Base-by-base conservation (phyloP, 2,329 filamentous ascomycete species). In the Ascochyta clinopodiicola region DNA sequence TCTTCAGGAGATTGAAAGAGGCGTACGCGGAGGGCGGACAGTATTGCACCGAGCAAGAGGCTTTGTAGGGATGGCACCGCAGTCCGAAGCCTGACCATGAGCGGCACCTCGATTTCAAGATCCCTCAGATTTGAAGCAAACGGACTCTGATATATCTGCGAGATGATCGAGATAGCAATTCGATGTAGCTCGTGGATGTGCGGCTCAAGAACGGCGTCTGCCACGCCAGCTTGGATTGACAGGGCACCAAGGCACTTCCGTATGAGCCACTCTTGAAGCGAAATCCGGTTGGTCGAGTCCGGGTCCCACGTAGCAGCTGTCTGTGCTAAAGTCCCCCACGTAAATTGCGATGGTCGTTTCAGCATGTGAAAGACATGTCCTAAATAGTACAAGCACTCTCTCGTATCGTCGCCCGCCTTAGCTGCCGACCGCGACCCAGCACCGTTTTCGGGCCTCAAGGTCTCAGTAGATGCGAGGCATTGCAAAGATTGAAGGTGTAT, bases 351-450 rank as follows among this genome's bases (percentile, higher is more conserved):
- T 52, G 86, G 85, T 74, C 86, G 87, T 24, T 84, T 81, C 15
- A 96, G 77, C 24, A 96, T 82, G 61, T 91, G 89, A 5, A 87
- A 87, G 1, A 96, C 74, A 2, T 89, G 89, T 46, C 86, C 85
- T 19, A 97, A 77, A 66, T 94, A 89, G 72, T 96, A 96, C 2
- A 91, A 78, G 57, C 88, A 91, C 52, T 92, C 83, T 58, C 90
- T 88, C 7, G 92, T 81, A 62, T 96, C 90, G 59, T 92, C 86
- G 38, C 44, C 51, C n/a, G 37, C 15, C 24, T 35, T 43, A 27
- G 50, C 19, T 32, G 50, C 7, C 25, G 19, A 17, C 24, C 3
- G 24, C n/a, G 29, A 32, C 27, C 48, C 42, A 5, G 29, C 22
- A 8, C 38, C 38, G 31, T 53, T 36, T 9, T 51, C 52, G 34